These are phyloP conservation scores for Amesomyces nigricolor DNA, from an alignment of 2,329 filamentous ascomycete genomes.

Conservation along the genomic window DNA sequence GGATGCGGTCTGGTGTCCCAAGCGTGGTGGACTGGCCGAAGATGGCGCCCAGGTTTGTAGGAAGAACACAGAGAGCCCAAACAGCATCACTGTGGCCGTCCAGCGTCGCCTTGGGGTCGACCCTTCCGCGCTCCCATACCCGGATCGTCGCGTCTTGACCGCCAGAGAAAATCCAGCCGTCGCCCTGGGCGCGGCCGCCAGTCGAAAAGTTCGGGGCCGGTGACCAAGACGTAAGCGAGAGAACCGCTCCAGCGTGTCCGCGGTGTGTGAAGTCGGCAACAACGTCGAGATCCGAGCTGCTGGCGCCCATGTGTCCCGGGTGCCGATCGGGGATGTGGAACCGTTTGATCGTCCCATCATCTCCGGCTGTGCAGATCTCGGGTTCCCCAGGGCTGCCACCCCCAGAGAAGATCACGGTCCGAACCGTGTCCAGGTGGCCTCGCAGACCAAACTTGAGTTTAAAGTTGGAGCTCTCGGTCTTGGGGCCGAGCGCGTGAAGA, in stretches of 20 bases:
- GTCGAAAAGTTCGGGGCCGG: constrained; percentile 84
- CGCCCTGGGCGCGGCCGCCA: constrained; percentile 78
- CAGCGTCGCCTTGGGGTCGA: constrained; percentile 90
- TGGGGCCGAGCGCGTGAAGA: constrained; percentile 45
- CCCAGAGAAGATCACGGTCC: constrained; percentile 92
- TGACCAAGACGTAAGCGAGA: constrained; percentile 80
- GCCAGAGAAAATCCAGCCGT: constrained; percentile 98
- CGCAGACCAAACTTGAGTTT: constrained; percentile 88
- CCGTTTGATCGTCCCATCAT: constrained; percentile 92
- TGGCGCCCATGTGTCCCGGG: constrained; percentile 39
- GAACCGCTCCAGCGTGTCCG: constrained; percentile 85
- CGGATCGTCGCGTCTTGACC: constrained; percentile 89
- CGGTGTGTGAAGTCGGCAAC: constrained; percentile 92
- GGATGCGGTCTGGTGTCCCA: constrained; percentile 75
- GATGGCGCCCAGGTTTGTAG: constrained; percentile 71
- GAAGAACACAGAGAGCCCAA: constrained; percentile 90
- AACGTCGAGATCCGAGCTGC: constrained; percentile 77
- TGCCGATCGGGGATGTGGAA: constrained; percentile 91
- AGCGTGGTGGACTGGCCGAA: constrained; percentile 72
- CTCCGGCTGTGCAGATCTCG: constrained; percentile 92
- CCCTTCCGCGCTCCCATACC: constrained; percentile 90
- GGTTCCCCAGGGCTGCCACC: constrained; percentile 93
- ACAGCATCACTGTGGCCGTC: constrained; percentile 94
- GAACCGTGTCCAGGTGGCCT: constrained; percentile 88
- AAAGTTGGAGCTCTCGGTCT: constrained; percentile 70